Evolutionary conservation across 192 early-diverging fungal species (phyloP), one percentile per base, ranked within the genome.

Genomic region (Coemansia sp.): DNA sequence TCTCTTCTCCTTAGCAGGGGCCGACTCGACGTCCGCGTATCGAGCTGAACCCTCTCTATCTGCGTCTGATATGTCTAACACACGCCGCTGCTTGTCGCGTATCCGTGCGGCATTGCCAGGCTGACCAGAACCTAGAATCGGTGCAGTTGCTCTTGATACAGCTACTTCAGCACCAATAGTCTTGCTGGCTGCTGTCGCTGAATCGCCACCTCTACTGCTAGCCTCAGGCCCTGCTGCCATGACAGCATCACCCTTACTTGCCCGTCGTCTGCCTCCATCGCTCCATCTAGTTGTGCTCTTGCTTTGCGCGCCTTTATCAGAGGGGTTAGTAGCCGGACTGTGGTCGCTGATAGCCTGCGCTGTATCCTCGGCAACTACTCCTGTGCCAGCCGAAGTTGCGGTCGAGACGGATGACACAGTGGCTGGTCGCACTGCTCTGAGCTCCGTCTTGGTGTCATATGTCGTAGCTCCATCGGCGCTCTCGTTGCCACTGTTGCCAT

Each of bases 401-500:
- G 49, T 22, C 20, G 49, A 51, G 49, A 18, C 20, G 9, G 49
- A 22, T 51, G 49, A 9, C 20, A 18, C 59, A 24, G 22, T 11
- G 47, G 31, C 43, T 3, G 18, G 11, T 24, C n/a, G 24, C 44
- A 5, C 46, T 20, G 61, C 60, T 16, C 60, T 15, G 33, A 60
- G 27, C 52, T 55, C 12, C 24, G 27, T 15, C 22, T 33, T 55
- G 52, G 13, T 55, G 27, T 31, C 27, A 12, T 27, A 29, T 12
- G 42, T n/a, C 29, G 65, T 43, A 24, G 55, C 57, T n/a, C 46
- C 68, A 16, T 72, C 68, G n/a, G 55, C 22, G 68, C 65, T 46
- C 49, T 82, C 79, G 15, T 65, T 42, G n/a, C 74, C 75, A 44
- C 80, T 82, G 36, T 74, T 68, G 3, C 55, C 65, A 24, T 75